Evolutionary conservation across 176 grass and related monocot species (phyloP), one percentile per base, ranked within the genome.

Genomic region (Stipa capillata): DNA sequence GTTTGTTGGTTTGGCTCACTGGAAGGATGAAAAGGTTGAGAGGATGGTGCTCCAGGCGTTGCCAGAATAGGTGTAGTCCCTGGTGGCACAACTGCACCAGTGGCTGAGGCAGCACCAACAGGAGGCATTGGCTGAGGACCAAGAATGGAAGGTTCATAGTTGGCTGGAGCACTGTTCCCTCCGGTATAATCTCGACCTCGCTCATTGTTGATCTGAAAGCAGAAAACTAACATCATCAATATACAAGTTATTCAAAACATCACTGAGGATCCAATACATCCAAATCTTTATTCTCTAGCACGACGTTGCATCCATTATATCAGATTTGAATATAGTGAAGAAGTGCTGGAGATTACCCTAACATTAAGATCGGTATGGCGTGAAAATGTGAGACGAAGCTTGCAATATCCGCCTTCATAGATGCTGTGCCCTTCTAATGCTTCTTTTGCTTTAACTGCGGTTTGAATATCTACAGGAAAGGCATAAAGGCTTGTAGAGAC

Each of bases 351-450:
- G 35, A 74, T 56, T 84, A 94, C 92, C 92, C 91, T 94, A 81
- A 94, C 92, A 82, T 94, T 91, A 79, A 94, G 83, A 85, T 90
- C 79, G 16, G 92, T 94, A 81, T 91, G 92, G 47, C 89, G 82
- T 41, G 92, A 94, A 83, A 85, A 94, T 39, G 92, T 76, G 0
- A 94, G 92, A 45, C 84, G 88, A 84, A 94, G 92, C 86, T 86
- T 94, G 86, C 92, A 94, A 81, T 80, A 94, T 85, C 92, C 92
- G 59, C 92, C 92, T 89, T 91, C 92, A 84, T 94, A 94, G 34
- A 94, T 89, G 16, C 79, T 87, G 73, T 94, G 92, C 16, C 92
- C 92, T 91, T 94, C 88, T 72, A 94, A 69, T 20, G 86, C 89
- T 70, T 75, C 86, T 85, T 85, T 95, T 28, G 89, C 89, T 53